Base-by-base conservation (phyloP, 139 green algal genomes). In the Chlamydomonas sp. region DNA sequence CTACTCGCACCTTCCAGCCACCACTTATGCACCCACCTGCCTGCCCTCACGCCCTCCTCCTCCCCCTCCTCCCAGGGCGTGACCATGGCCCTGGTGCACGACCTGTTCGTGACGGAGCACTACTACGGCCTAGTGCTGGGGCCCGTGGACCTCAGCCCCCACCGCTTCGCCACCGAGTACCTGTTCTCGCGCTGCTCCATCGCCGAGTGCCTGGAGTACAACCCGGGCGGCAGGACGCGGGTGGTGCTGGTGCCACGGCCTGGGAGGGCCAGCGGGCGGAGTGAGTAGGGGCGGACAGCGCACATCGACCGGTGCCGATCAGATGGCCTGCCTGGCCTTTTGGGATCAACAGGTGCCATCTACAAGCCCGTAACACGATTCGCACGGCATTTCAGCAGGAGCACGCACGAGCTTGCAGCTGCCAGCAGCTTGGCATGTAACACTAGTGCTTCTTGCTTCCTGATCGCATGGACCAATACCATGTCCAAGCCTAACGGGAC, bases 81-180 rank as follows among this genome's bases (percentile, higher is more conserved):
- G 14, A 80, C 77, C 63, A 83, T 95, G 63, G 86, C 88, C 1
- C 90, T 94, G 62, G 79, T 94, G 2, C 93, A 95, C 78, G 92
- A 95, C 88, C 92, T 95, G 60, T 83, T 89, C 66, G 90, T 93
- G 8, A 94, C 89, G 5, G 79, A 92, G 61, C 90, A 94, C 83
- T 95, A 93, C 86, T 95, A 95, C 73, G 80, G 93, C 1, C 61
- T 92, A 3, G 17, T 93, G 3, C 72, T 93, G 66, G 89, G 91
- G 20, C 90, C 91, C 31, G n/a, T 94, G 57, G 71, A 90, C 71
- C 91, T 95, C 49, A 62, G 77, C 79, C 7, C 62, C 6, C 17
- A 8, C 71, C 86, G 66, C n/a, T 80, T 89, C 85, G 63, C n/a
- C 17, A 90, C 85, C 0, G n/a, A 92, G 68, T 95, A 95, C 87